These are phyloP conservation scores for Saccharomycopsis schoenii DNA, from an alignment of 805 yeast species.

Conservation along the genomic window DNA sequence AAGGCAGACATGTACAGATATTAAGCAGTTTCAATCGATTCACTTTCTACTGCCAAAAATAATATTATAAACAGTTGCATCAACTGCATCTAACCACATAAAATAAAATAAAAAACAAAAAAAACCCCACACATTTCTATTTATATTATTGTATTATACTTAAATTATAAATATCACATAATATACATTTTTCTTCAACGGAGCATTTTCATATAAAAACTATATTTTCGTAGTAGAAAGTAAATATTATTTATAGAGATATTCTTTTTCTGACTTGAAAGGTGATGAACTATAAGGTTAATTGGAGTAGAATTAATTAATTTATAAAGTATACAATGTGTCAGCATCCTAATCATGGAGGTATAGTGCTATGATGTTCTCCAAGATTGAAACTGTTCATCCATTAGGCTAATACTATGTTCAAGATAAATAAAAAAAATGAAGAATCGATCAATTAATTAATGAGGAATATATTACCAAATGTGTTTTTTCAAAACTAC, in stretches of 20 bases:
- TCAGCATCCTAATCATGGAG: too few relatives aligned
- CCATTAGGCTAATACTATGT: too few relatives aligned
- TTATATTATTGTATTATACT: not conserved
- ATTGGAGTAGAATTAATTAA: too few relatives aligned
- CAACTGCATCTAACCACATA: not conserved
- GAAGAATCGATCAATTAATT: not conserved
- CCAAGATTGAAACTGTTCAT: too few relatives aligned
- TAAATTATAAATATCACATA: not conserved
- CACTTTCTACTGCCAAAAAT: not conserved
- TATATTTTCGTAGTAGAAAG: not conserved
- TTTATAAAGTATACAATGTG: too few relatives aligned
- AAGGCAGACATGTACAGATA: constrained; percentile 98
- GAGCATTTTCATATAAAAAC: not conserved
- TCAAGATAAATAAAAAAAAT: not conserved
- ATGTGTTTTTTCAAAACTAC: not conserved
- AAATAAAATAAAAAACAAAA: not conserved
- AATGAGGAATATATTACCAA: not conserved
- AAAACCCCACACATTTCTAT: not conserved
- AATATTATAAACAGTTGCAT: not conserved
- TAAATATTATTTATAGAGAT: too few relatives aligned
- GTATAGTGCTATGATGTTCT: too few relatives aligned
- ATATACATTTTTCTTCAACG: constrained; percentile 2
- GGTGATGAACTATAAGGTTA: too few relatives aligned
- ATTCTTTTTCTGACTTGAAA: too few relatives aligned
- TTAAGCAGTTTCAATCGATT: constrained; percentile 32